These are phyloP conservation scores for Talaromyces proteolyticus DNA, from an alignment of 495 filamentous ascomycete genomes.

Conservation along the genomic window DNA sequence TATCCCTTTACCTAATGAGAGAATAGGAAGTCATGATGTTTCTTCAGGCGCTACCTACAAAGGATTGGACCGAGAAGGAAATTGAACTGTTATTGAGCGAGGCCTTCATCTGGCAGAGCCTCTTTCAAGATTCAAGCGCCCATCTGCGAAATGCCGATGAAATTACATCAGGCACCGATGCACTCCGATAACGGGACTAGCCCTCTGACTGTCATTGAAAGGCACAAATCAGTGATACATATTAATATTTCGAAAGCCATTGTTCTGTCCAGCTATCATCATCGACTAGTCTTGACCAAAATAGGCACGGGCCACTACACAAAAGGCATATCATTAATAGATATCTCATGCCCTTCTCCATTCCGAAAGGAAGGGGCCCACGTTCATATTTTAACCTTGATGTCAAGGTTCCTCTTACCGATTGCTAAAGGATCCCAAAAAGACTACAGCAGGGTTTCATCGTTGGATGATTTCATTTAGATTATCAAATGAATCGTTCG, in stretches of 20 bases:
- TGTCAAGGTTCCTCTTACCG: not conserved
- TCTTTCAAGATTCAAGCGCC: conserved; percentile 83
- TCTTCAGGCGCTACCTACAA: conserved; percentile 89
- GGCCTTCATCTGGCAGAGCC: conserved; percentile 91
- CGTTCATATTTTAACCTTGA: not conserved
- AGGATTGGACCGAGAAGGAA: conserved; percentile 94
- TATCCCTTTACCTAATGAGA: not conserved
- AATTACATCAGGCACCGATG: not conserved
- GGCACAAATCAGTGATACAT: not conserved
- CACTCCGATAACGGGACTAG: not conserved
- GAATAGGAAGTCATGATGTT: conserved; percentile 97
- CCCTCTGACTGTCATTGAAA: not conserved
- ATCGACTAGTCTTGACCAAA: not conserved
- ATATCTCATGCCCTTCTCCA: too few relatives aligned
- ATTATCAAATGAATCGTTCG: too few relatives aligned
- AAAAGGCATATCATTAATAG: not conserved
- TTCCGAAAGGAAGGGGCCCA: too few relatives aligned
- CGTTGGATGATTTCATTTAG: too few relatives aligned
- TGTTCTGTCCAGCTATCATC: not conserved
- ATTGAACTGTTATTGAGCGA: conserved; percentile 93
- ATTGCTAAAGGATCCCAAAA: too few relatives aligned
- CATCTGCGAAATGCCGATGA: conserved; percentile 58
- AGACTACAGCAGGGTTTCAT: too few relatives aligned
- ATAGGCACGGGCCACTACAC: too few relatives aligned
- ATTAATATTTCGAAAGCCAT: not conserved